Evolutionary conservation across 2,329 filamentous ascomycete genomes (phyloP), one percentile per base, ranked within the genome.

Genomic region (Exophiala sp.): DNA sequence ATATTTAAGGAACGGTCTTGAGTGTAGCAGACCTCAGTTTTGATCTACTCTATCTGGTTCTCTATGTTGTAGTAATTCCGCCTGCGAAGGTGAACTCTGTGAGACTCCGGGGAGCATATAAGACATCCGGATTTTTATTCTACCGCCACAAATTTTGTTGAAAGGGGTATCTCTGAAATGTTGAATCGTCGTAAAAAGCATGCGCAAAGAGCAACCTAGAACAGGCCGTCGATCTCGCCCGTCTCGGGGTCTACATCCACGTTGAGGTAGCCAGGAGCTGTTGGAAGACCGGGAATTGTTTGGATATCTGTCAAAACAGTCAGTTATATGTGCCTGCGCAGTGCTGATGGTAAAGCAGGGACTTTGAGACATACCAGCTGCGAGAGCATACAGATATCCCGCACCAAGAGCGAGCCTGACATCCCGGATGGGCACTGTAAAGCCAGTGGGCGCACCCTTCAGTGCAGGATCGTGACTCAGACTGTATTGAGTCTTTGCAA

Each of bases 401-500:
- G 90, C 94, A 67, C 94, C 94, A 55, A 91, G 91, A 24, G 94
- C 94, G 80, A 99, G 85, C 59, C 91, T 81, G 36, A 99, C 92
- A 68, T 99, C 94, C 55, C 92, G 80, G 64, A 99, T 96, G 1
- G 94, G 94, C 5, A 99, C 85, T 0, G 89, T 95, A 73, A 97
- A 99, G 55, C 92, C 94, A 3, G 86, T 89, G 20, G 94, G 94
- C 7, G 94, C 94, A 59, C 94, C 94, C 82, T 99, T 99, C 65
- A 97, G 80, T 9, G 88, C 85, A 2, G 92, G 87, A 70, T 99
- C 91, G 72, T 97, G 92, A 54, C 88, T 94, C 45, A 99, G 80
- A 33, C 89, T 95, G 77, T 99, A 99, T 73, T 99, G 94, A 11
- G 94, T 99, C 85, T 99, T 99, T 59, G 94, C 94, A 62, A 97